Percentiles rank a stretch among this genome's conserved stretches.
Evolutionary conservation across 345 rosid genomes (phyloP).

Genomic region (Euclidium syriacum): DNA sequence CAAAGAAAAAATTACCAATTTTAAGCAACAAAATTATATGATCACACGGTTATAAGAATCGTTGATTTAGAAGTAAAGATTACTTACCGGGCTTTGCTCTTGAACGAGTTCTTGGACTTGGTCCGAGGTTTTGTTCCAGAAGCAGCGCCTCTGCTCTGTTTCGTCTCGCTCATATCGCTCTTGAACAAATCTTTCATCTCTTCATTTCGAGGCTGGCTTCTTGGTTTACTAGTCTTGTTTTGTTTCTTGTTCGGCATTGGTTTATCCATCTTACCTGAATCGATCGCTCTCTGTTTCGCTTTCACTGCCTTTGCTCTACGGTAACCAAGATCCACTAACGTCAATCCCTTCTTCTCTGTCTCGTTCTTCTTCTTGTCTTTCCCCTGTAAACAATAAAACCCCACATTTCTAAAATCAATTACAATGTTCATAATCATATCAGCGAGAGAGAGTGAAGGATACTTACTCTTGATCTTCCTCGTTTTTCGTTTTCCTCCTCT

Average conservation of each 20-base stretch:
- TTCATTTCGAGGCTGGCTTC: conserved; percentile 54
- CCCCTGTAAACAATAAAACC: conserved; percentile 23
- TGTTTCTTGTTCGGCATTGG: conserved; percentile 38
- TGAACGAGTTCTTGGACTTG: conserved; percentile 69
- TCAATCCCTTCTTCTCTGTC: conserved; percentile 59
- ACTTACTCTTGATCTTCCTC: conserved; percentile 40
- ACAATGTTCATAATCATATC: not conserved
- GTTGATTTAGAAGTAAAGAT: too few species aligned
- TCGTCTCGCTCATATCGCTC: conserved; percentile 75
- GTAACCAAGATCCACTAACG: conserved; percentile 74
- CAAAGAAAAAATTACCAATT: not conserved
- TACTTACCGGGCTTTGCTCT: conserved; percentile 89
- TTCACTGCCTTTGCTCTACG: conserved; percentile 83
- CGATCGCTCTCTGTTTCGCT: conserved; percentile 65
- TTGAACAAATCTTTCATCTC: conserved; percentile 84
- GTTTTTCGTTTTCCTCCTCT: conserved; percentile 24
- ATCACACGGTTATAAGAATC: too few species aligned
- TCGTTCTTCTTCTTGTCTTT: conserved; percentile 47
- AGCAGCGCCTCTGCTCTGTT: conserved; percentile 40
- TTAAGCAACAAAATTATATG: not conserved
- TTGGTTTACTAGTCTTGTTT: conserved; percentile 42
- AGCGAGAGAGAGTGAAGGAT: not conserved
- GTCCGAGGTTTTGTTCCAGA: conserved; percentile 33
- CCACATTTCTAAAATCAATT: not conserved
- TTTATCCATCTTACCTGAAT: conserved; percentile 59